Percentiles rank a stretch among this genome's conserved stretches.
Conservation (phyloP, 495 filamentous ascomycete genomes). For the Lepidopterella palustris region DNA sequence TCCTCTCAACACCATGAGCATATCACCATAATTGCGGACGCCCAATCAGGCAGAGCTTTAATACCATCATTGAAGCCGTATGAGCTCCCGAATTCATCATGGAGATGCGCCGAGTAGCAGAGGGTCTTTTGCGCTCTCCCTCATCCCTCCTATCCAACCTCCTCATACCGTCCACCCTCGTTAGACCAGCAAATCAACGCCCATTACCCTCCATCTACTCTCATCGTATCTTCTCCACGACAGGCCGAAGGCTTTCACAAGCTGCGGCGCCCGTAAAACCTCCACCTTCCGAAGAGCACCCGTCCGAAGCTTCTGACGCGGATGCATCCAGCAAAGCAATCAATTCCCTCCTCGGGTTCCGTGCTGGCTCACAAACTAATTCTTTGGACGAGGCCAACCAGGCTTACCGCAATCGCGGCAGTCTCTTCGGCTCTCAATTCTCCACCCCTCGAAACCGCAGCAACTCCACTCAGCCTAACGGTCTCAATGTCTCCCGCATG, state of each 20-base stretch:
- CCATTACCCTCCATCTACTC: neutral
- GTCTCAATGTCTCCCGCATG: neutral
- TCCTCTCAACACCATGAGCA: neutral
- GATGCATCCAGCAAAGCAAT: neutral
- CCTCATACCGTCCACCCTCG: neutral
- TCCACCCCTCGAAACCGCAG: neutral
- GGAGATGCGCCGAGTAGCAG: constrained; percentile 39
- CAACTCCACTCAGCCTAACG: neutral
- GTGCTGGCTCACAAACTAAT: too few species aligned
- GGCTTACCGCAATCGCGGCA: too few species aligned
- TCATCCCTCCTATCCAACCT: constrained; percentile 16
- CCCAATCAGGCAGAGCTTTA: neutral
- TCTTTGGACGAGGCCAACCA: too few species aligned
- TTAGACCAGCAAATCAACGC: neutral
- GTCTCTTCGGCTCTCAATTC: too few species aligned
- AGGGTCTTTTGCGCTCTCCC: constrained; percentile 19
- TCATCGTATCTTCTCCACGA: constrained; percentile 10
- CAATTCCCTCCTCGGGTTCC: neutral
- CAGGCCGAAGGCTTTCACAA: neutral
- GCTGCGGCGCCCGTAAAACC: constrained; percentile 4
- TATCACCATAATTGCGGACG: neutral
- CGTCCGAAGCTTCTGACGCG: neutral
- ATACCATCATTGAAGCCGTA: neutral
- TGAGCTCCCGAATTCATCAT: constrained; percentile 19
- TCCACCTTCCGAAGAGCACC: neutral